These are phyloP conservation scores for Nicotiana sylvestris DNA, from an alignment of 257 asterid species.

Conservation along the genomic window DNA sequence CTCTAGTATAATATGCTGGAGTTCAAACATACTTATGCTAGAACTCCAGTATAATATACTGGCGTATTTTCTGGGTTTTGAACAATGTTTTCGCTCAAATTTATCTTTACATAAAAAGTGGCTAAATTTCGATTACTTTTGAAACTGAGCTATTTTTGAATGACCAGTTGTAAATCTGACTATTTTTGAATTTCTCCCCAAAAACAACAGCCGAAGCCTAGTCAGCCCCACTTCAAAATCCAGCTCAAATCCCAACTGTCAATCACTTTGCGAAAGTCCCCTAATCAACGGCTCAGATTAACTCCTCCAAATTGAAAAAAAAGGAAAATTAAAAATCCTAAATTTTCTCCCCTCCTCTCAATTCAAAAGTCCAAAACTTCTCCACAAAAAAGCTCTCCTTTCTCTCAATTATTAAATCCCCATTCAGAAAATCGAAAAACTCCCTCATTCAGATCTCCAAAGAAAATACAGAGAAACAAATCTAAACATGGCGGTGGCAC, in stretches of 20 bases:
- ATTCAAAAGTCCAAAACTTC: not conserved
- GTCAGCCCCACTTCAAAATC: constrained; percentile 10
- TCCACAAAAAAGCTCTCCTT: not conserved
- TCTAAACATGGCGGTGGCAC: constrained; percentile 26
- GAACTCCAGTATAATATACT: too few relatives aligned
- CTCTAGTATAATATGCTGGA: too few relatives aligned
- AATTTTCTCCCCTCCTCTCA: constrained; percentile 21
- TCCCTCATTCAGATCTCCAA: not conserved
- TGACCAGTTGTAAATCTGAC: too few relatives aligned
- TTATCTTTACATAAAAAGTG: too few relatives aligned
- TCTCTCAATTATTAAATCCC: not conserved
- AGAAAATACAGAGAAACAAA: not conserved
- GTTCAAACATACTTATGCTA: too few relatives aligned
- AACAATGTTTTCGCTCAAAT: too few relatives aligned
- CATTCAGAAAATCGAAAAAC: not conserved
- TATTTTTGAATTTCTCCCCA: too few relatives aligned
- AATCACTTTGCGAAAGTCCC: not conserved
- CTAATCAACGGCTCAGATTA: constrained; percentile 2
- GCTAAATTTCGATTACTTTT: too few relatives aligned
- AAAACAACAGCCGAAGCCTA: not conserved
- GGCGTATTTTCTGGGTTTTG: too few relatives aligned
- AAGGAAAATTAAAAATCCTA: not conserved
- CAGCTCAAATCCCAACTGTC: constrained; percentile 19
- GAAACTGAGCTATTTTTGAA: too few relatives aligned
- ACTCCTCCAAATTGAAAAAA: not conserved